These are phyloP conservation scores for Penicillium turbatum DNA, from an alignment of 495 filamentous ascomycete species.

Conservation along the genomic window DNA sequence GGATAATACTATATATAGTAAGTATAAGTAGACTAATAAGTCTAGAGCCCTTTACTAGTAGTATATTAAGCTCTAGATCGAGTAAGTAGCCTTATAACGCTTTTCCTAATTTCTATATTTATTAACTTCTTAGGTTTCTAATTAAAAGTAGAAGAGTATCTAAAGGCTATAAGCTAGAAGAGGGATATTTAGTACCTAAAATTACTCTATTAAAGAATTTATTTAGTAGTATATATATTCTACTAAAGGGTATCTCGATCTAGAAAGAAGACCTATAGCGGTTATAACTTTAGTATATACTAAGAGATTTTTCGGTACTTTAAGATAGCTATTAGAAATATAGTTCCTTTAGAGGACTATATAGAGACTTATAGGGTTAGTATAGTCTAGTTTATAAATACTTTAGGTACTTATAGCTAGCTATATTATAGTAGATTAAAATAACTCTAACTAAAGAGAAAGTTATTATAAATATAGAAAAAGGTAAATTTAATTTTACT, in stretches of 20 bases:
- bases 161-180: background rate
- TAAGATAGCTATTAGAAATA: background rate
- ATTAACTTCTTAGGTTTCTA: background rate
- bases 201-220: background rate
- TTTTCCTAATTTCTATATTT: background rate
- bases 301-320: background rate
- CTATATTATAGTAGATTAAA: too few species aligned
- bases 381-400: too few species aligned
- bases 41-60: background rate
- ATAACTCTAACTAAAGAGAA: too few species aligned
- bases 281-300: background rate
- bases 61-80: background rate
- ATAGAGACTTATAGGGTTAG: too few species aligned
- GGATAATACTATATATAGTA: background rate
- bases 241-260: background rate
- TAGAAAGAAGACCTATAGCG: background rate
- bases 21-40: background rate
- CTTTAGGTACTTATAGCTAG: too few species aligned
- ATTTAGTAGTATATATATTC: background rate
- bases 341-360: too few species aligned
- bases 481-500: too few species aligned
- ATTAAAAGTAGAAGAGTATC: too few species aligned
- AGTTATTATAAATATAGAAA: too few species aligned
- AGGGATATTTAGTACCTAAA: background rate
- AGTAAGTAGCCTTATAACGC: background rate